Evolutionary conservation across 2,329 filamentous ascomycete species (phyloP).

Genomic region (Diaporthe helianthi): DNA sequence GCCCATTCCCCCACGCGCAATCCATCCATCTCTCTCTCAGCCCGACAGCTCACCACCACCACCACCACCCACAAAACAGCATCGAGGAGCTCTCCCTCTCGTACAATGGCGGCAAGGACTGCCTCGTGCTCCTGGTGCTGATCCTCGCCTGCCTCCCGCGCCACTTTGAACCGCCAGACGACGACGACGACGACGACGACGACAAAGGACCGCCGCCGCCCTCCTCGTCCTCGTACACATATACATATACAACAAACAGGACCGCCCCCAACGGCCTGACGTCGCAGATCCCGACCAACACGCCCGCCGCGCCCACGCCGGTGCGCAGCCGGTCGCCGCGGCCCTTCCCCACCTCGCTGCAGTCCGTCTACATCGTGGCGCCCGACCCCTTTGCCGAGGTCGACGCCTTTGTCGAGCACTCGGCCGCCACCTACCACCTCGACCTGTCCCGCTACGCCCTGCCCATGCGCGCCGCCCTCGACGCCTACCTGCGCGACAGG

Average conservation of each 20-base stretch:
- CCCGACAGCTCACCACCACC: neutral
- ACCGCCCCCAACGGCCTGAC: conserved; percentile 14
- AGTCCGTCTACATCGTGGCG: conserved; percentile 89
- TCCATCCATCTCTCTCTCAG: no score
- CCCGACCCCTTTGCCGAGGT: conserved; percentile 85
- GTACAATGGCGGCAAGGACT: conserved; percentile 98
- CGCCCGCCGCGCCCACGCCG: conserved; percentile 31
- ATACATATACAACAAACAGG: no score
- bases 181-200: no score
- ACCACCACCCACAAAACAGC: conserved; percentile 50
- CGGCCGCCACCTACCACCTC: conserved; percentile 74
- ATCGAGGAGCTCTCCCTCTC: conserved; percentile 83
- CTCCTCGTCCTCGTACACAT: conserved; percentile 33
- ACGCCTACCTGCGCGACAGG: conserved; percentile 73
- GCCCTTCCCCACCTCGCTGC: conserved; percentile 59
- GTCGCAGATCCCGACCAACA: conserved; percentile 29
- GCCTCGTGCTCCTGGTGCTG: conserved; percentile 87
- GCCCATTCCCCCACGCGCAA: neutral
- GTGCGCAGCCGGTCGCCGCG: conserved; percentile 33
- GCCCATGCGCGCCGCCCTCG: conserved; percentile 83
- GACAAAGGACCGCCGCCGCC: conserved; percentile 38
- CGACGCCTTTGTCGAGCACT: conserved; percentile 78
- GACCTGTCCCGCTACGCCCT: conserved; percentile 76
- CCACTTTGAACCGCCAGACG: conserved; percentile 39
- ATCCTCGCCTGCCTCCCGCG: conserved; percentile 72